Evolutionary conservation across 495 filamentous ascomycete genomes (phyloP), one percentile per base, ranked within the genome.

Genomic region (Annulohypoxylon nitens): DNA sequence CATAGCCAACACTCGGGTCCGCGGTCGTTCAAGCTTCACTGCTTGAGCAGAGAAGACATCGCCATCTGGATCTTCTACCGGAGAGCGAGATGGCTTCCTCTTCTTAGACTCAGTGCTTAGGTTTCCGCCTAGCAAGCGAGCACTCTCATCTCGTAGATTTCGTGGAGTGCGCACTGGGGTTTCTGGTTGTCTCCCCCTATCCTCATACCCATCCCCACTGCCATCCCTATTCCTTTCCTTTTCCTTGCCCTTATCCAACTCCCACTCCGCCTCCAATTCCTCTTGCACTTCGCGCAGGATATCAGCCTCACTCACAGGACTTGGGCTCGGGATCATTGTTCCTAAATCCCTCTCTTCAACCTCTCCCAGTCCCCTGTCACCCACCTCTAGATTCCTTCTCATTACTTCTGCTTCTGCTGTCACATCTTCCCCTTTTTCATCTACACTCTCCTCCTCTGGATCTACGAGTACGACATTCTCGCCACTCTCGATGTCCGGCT

Each of bases 401-500:
- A 25, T 41, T 14, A 10, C 20, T 23, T 37, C 34, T 11, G 37
- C 20, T 37, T 37, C 34, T 37, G 37, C 10, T 20, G 11, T 41
- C 4, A n/a, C 9, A 6, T 37, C 55, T 1, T 41, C 12, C 23
- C 18, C 55, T 1, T 51, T 57, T n/a, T 45, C 54, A 8, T 34
- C 14, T 62, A 50, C 9, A 9, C 20, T n/a, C 57, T 43, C 8
- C 57, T 43, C 8, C 18, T 77, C 79, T 4, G 78, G 70, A 37
- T 79, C 71, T 4, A 78, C 76, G 37, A 81, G 43, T 57, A 76
- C 66, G 33, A 79, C 63, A 37, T 68, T 76, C 6, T 67, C 69
- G 64, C 77, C 87, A 83, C 78, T 81, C 76, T 78, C 82, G 69
- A 78, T 84, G 82, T 80, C 83, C 64, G 81, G 81, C 79, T 82